Evolutionary conservation across 371 early-diverging fungal species (phyloP).

Genomic region (Dichotomocladium elegans): DNA sequence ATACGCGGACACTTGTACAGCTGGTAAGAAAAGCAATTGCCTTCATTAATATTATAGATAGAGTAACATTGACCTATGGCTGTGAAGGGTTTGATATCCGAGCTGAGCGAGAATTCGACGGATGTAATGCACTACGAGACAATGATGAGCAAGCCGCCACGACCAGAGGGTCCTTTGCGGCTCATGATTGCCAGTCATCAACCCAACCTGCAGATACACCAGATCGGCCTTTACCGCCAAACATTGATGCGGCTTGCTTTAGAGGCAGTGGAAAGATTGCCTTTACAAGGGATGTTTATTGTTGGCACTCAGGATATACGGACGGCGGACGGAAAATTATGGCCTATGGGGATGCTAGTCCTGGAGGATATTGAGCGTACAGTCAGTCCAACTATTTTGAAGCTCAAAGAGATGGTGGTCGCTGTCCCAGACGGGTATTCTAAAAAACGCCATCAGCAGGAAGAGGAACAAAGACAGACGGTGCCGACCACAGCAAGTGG

Average conservation of each 20-base stretch:
- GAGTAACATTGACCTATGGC: background rate
- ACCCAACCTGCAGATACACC: conserved; percentile 30
- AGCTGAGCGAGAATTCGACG: conserved; percentile 71
- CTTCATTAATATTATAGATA: background rate
- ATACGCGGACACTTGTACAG: conserved; percentile 58
- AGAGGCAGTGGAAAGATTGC: conserved; percentile 50
- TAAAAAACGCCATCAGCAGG: conserved; percentile 52
- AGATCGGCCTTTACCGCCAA: conserved; percentile 58
- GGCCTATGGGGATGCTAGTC: conserved; percentile 75
- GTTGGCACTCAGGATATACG: conserved; percentile 75
- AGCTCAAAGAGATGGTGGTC: conserved; percentile 79
- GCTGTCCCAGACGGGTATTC: conserved; percentile 82
- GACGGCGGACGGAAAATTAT: conserved; percentile 53
- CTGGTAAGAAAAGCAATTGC: conserved; percentile 37
- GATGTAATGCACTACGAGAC: conserved; percentile 70
- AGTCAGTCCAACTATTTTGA: conserved; percentile 49
- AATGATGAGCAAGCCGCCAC: conserved; percentile 43
- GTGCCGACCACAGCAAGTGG: background rate
- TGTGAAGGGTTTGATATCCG: conserved; percentile 71
- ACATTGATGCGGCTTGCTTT: conserved; percentile 56
- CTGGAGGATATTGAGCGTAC: conserved; percentile 69
- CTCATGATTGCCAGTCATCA: conserved; percentile 66
- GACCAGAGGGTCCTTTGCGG: conserved; percentile 37
- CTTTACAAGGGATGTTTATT: conserved; percentile 62
- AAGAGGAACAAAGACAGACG: conserved; percentile 4